These are phyloP conservation scores for Petunia axillaris DNA, from an alignment of 257 asterid genomes.

Conservation along the genomic window DNA sequence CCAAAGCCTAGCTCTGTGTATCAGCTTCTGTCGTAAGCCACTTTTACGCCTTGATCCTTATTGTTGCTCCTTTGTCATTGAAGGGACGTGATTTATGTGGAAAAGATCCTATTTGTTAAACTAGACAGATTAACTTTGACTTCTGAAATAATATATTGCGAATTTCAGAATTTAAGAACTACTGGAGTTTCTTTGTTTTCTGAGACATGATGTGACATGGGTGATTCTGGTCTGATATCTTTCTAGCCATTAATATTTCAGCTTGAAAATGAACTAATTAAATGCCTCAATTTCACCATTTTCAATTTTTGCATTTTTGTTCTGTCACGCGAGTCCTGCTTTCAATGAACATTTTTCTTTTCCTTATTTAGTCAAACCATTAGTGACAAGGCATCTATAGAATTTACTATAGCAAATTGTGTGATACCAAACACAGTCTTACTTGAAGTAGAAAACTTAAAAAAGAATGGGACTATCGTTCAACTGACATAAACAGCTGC, in stretches of 20 bases:
- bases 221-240: conserved; percentile 17
- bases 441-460: conserved; percentile 4
- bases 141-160: background rate
- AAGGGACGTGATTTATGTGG: conserved; percentile 1
- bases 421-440: conserved; percentile 12
- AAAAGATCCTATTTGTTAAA: conserved; percentile 19
- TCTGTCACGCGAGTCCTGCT: background rate
- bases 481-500: background rate
- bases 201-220: conserved; percentile 1
- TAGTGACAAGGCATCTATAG: conserved; percentile 14
- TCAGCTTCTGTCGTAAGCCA: conserved; percentile 92
- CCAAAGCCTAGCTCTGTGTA: conserved; percentile 69
- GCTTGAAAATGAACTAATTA: background rate
- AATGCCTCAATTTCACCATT: background rate
- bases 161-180: conserved; percentile 2
- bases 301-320: background rate
- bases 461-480: conserved; percentile 4
- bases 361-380: background rate
- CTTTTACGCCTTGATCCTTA: conserved; percentile 28
- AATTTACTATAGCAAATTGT: conserved; percentile 15
- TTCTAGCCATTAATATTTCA: background rate
- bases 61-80: conserved; percentile 23
- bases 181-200: conserved; percentile 11
- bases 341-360: background rate
- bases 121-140: background rate